Evolutionary conservation across 331 rosid species (phyloP), one percentile per base, ranked within the genome.

Genomic region (Saraca asoca): DNA sequence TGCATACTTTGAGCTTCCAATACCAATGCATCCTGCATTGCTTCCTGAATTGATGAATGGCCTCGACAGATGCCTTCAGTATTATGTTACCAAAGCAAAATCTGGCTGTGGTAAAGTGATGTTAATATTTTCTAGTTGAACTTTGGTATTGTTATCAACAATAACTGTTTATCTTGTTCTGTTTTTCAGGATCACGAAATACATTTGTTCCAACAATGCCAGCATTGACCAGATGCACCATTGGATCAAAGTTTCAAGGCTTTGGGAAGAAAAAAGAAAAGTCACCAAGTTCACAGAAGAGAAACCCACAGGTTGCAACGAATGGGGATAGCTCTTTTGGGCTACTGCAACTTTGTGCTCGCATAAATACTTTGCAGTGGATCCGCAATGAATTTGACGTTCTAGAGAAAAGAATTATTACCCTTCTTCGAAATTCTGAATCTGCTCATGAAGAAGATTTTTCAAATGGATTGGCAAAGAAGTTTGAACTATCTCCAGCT

Each of bases 231-330:
- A 86, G 99, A 80, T 90, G 97, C 64, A 80, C 87, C 14, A 78
- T 81, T 17, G 97, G 83, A 64, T 94, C 99, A 60, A 94, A 90
- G 73, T 90, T 90, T 77, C 95, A 88, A 79, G 95, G 95, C 15
- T 94, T 94, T 83, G 99, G 99, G 78, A 94, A 90, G 91, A 94
- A 90, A 70, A 94, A 90, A 56, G 99, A 94, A 58, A 94, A 94
- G 79, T 75, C 85, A 2, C 91, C 91, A 56, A 86, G 69, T 82
- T 60, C 95, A 70, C 97, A 82, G 77, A 88, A 82, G 82, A 81
- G 87, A 78, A 94, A 85, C 74, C 70, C 97, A 70, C 99, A 83
- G 81, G 89, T 84, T 44, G 95, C 89, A 17, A 85, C 82, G 44
- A 80, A 88, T 70, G 88, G 88, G 65, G 95, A 86, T 64, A 62